These are phyloP conservation scores for Eimeria necatrix DNA, from an alignment of 169 alveolate genomes.

Conservation along the genomic window DNA sequence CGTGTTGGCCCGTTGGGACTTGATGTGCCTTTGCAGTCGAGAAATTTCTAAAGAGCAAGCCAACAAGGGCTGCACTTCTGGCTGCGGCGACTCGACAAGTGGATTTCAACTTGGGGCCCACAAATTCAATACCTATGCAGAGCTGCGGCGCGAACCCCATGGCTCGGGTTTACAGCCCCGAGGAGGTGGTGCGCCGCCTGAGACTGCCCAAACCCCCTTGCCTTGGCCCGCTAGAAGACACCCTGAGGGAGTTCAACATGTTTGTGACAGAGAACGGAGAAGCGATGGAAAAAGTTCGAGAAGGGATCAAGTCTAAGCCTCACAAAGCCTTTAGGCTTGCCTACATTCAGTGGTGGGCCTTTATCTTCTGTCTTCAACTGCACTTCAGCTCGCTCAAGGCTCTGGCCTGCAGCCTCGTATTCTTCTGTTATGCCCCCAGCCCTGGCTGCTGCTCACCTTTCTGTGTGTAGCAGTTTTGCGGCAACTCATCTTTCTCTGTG, in stretches of 20 bases:
- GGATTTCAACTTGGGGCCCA: not conserved
- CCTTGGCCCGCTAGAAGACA: not conserved
- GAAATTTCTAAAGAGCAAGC: not conserved
- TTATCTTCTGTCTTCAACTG: not conserved
- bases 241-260: not conserved
- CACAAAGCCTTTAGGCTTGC: conserved; percentile 15
- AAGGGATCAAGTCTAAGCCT: not conserved
- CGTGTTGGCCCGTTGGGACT: not conserved
- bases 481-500: too few relatives aligned
- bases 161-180: conserved; percentile 63
- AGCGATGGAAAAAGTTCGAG: not conserved
- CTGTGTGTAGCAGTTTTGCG: too few relatives aligned
- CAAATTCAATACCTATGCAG: not conserved
- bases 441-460: too few relatives aligned
- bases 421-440: too few relatives aligned
- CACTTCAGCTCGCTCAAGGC: too few relatives aligned
- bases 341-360: conserved; percentile 42
- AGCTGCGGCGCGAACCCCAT: conserved; percentile 44
- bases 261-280: conserved; percentile 26
- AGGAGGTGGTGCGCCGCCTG: not conserved
- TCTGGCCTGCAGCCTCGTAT: too few relatives aligned
- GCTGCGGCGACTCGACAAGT: not conserved
- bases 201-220: conserved; percentile 6
- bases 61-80: not conserved
- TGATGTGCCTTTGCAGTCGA: conserved; percentile 21